These are phyloP conservation scores for Chlorokybus atmophyticus DNA, from an alignment of 139 green algal species.

Conservation along the genomic window DNA sequence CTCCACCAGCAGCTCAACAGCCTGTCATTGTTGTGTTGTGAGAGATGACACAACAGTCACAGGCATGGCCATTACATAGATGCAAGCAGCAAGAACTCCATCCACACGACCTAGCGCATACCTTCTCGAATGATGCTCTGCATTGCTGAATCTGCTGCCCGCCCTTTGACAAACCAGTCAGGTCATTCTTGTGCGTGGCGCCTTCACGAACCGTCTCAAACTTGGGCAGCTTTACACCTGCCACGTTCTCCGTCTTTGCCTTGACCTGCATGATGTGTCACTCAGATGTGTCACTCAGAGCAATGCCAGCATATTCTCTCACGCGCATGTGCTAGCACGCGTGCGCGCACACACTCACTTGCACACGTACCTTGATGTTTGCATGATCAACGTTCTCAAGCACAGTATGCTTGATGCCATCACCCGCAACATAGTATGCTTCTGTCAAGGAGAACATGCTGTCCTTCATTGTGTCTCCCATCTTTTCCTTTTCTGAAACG, in stretches of 20 bases:
- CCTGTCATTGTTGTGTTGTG: slow-evolving; percentile 24
- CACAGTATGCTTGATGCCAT: slow-evolving; percentile 85
- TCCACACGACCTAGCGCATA: slow-evolving; percentile 40
- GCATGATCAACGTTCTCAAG: slow-evolving; percentile 69
- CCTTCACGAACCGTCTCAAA: slow-evolving; percentile 50
- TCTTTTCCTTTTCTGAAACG: slow-evolving; percentile 75
- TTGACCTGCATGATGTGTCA: slow-evolving; percentile 42
- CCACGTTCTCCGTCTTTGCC: slow-evolving; percentile 81
- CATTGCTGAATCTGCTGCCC: slow-evolving; percentile 80
- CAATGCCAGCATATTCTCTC: too few species aligned
- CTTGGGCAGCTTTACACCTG: slow-evolving; percentile 86
- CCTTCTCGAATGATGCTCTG: slow-evolving; percentile 15
- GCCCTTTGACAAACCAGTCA: slow-evolving; percentile 75
- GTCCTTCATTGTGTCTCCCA: slow-evolving; percentile 80
- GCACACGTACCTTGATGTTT: too few species aligned
- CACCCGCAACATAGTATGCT: slow-evolving; percentile 84
- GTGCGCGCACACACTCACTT: too few species aligned
- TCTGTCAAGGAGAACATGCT: slow-evolving; percentile 87
- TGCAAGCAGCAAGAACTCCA: not conserved
- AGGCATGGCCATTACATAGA: too few species aligned
- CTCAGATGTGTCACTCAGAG: too few species aligned
- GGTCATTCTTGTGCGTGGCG: slow-evolving; percentile 68
- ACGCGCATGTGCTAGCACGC: too few species aligned
- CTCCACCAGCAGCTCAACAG: slow-evolving; percentile 82
- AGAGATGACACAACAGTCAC: too few species aligned